Evolutionary conservation across 2,329 filamentous ascomycete species (phyloP).

Genomic region (Atkinsonella texensis): DNA sequence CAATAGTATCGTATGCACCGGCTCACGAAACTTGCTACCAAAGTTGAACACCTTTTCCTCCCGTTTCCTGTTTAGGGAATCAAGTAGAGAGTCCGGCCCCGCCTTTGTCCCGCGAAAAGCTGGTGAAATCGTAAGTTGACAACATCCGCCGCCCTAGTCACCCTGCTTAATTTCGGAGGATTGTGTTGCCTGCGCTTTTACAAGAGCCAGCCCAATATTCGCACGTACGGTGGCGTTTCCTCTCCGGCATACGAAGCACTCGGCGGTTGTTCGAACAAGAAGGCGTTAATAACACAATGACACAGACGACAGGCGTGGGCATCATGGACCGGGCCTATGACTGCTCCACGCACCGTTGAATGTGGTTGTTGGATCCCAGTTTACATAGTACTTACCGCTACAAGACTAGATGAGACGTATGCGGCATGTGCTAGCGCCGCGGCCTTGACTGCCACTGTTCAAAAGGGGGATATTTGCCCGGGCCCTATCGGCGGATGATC

Average conservation of each 20-base stretch:
- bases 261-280: not conserved
- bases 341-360: constrained; percentile 1
- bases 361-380: not conserved
- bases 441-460: not conserved
- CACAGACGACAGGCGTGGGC: not conserved
- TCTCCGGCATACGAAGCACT: not conserved
- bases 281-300: not conserved
- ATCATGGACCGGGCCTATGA: not conserved
- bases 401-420: not conserved
- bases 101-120: not conserved
- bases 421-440: not conserved
- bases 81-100: too few species aligned
- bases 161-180: not conserved
- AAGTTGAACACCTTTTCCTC: not conserved
- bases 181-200: not conserved
- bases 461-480: constrained; percentile 1
- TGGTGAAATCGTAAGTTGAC: not conserved
- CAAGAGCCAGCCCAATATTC: not conserved
- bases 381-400: not conserved
- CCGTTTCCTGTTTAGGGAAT: too few species aligned
- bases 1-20: not conserved
- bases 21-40: not conserved
- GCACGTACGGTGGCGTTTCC: not conserved
- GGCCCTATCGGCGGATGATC: constrained; percentile 5
- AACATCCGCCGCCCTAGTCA: not conserved